Base-by-base conservation (phyloP, 495 filamentous ascomycete genomes). In the Aspergillus egyptiacus region DNA sequence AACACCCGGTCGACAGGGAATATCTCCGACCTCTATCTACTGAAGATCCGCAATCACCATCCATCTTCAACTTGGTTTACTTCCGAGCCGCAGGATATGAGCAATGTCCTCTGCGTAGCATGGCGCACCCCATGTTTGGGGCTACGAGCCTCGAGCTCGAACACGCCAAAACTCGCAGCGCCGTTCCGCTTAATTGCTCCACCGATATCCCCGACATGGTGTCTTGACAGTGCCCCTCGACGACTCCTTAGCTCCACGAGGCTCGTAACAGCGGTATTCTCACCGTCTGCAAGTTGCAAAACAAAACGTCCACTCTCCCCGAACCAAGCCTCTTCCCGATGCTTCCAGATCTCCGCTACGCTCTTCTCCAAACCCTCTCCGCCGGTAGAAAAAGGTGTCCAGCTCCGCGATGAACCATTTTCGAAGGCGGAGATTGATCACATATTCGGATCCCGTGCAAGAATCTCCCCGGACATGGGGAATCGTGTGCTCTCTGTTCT, bases 401-500 rank as follows among this genome's bases (percentile, higher is more conserved):
- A 57, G n/a, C 41, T 50, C 24, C 52, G 53, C 17, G 22, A 54
- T 4, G 56, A 61, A 17, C 58, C 62, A 6, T 69, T 87, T 13
- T 68, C 72, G 1, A 63, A 72, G 10, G 56, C 63, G 5, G 78
- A 87, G 35, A 73, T 87, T n/a, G 66, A 74, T 7, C 37, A 51
- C 9, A 76, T 93, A 3, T 91, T 95, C 53, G 80, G 82, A 1
- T 10, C 48, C 27, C 58, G 66, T 0, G 32, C 47, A n/a, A 64
- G 68, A 9, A 57, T 85, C 18, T 59, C 71, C 18, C 64, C 67
- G 1, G 51, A 60, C 2, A 56, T 69, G 17, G 90, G 79, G 38
- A 91, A 90, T 57, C 70, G 71, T 19, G 66, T 90, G 13, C 65
- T 95, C 5, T 67, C 69, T 22, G 76, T 87, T 25, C 67, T 94